phyloP scores from a whole-genome alignment of 768 basidiomycete species.

The Xerocomellus amylosporus region DNA sequence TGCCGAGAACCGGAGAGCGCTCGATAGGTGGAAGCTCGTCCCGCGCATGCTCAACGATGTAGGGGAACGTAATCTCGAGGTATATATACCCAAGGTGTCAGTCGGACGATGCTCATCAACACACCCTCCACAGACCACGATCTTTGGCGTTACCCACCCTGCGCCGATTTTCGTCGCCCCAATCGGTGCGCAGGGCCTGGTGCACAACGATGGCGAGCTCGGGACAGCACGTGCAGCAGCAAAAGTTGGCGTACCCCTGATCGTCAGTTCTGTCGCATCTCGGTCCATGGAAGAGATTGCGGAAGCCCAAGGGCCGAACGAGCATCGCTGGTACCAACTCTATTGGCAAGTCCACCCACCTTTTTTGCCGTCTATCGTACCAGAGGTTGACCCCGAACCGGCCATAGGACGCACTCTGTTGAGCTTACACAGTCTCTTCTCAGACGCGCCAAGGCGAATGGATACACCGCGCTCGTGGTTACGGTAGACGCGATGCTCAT shows the following conservation, averaged over 20 bases:
- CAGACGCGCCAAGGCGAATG: constrained; percentile 39
- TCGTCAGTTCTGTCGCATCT: constrained; percentile 31
- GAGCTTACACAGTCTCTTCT: constrained; percentile 42
- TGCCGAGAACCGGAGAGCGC: constrained; percentile 57
- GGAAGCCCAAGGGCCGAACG: constrained; percentile 39
- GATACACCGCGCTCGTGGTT: constrained; percentile 44
- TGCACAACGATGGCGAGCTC: constrained; percentile 43
- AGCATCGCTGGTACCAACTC: constrained; percentile 49
- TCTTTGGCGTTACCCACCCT: constrained; percentile 47
- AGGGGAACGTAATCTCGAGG: constrained; percentile 47
- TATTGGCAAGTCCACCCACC: constrained; percentile 35
- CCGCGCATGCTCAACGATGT: constrained; percentile 56
- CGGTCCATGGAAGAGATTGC: constrained; percentile 52
- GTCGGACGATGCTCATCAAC: background rate
- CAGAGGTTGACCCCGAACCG: background rate
- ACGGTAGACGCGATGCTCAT: constrained; percentile 44
- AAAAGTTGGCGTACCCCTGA: constrained; percentile 44
- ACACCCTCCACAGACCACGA: constrained; percentile 46
- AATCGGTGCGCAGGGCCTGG: constrained; percentile 54
- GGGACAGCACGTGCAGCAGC: constrained; percentile 44
- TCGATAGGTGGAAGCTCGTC: constrained; percentile 53
- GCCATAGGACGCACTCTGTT: constrained; percentile 36
- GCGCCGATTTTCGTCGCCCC: constrained; percentile 53
- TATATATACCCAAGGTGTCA: constrained; percentile 21
- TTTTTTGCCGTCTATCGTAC: background rate